A percentile compares a stretch with the other conserved stretches of the same genome.
phyloP scores from a whole-genome alignment of 345 rosid genomes.

The Anacardium occidentale region DNA sequence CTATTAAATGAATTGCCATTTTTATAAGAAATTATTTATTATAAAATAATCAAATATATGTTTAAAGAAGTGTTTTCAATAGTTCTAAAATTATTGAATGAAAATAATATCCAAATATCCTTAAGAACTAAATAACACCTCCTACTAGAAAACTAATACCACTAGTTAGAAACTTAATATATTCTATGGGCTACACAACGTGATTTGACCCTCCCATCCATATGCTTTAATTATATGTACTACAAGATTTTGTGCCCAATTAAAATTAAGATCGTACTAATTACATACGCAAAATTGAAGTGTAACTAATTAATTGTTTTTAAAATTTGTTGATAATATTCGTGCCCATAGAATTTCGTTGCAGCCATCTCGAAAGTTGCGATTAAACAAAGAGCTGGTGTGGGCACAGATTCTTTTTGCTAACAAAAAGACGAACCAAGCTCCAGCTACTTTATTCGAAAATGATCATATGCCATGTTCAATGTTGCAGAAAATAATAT shows the following conservation, averaged over 20 bases:
- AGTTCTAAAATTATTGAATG: no score
- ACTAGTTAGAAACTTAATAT: no score
- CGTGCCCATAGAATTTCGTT: background rate
- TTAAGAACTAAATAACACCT: no score
- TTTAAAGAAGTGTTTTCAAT: no score
- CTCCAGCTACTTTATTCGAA: background rate
- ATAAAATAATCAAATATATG: no score
- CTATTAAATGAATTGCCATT: no score
- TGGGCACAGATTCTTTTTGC: background rate
- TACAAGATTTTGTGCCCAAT: background rate
- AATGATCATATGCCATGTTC: background rate
- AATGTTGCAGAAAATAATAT: background rate
- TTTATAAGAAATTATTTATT: no score
- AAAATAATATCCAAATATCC: no score
- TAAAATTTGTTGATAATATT: background rate
- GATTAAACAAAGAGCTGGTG: background rate
- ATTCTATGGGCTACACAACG: no score
- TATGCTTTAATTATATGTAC: background rate
- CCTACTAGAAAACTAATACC: no score
- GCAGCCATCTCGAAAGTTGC: background rate
- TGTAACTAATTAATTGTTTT: no score
- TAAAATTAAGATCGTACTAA: background rate
- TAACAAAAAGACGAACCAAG: background rate
- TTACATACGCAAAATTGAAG: background rate
- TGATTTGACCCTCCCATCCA: background rate